A percentile compares a stretch with the other conserved stretches of the same genome.
Evolutionary conservation across 305 asterid genomes (phyloP).

Genomic region (Fraxinus nigra): DNA sequence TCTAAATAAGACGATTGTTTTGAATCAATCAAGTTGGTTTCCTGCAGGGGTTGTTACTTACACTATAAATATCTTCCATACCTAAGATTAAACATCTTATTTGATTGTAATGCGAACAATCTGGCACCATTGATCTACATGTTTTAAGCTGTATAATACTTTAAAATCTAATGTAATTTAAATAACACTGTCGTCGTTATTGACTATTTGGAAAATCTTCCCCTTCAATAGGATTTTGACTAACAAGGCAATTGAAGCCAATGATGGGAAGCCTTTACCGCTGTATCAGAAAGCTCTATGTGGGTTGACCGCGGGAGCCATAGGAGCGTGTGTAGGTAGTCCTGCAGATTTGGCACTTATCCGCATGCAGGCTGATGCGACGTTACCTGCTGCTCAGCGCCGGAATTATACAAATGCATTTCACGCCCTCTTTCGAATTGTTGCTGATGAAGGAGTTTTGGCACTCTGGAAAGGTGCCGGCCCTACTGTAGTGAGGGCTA

Average conservation of each 20-base stretch:
- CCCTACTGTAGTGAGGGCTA: conserved; percentile 97
- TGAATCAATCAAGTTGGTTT: neutral
- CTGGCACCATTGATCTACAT: too few relatives aligned
- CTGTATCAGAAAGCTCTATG: conserved; percentile 91
- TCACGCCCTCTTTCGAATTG: conserved; percentile 80
- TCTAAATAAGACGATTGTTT: neutral
- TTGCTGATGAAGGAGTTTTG: conserved; percentile 74
- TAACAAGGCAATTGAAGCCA: conserved; percentile 81
- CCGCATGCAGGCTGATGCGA: conserved; percentile 99
- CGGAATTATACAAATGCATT: conserved; percentile 83
- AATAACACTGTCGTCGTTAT: neutral
- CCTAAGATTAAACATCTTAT: too few relatives aligned
- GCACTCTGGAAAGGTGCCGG: conserved; percentile 99
- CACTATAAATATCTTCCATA: too few relatives aligned
- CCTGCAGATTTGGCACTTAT: conserved; percentile 97
- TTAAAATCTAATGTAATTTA: too few relatives aligned
- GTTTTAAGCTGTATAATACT: too few relatives aligned
- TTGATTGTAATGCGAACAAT: too few relatives aligned
- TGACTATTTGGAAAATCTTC: neutral
- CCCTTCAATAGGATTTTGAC: conserved; percentile 61
- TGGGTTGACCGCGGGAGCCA: conserved; percentile 96
- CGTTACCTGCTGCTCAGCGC: conserved; percentile 76
- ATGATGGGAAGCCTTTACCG: conserved; percentile 88
- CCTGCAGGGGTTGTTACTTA: too few relatives aligned
- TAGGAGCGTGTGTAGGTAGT: conserved; percentile 85